Evolutionary conservation across 805 yeast genomes (phyloP).

Genomic region (Myxozyma nipponensis): DNA sequence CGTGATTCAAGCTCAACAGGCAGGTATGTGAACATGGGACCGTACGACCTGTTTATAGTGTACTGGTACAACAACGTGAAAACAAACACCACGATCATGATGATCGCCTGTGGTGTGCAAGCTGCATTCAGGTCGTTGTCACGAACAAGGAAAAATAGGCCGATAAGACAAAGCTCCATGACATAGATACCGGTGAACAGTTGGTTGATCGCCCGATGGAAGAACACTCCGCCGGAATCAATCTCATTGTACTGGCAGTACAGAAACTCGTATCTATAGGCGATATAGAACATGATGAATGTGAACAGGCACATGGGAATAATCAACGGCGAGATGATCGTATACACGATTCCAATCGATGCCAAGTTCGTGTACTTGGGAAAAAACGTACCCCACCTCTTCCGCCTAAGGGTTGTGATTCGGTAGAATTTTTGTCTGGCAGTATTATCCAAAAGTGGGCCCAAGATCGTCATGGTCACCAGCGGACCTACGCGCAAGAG

Average conservation of each 20-base stretch:
- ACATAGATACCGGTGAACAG: conserved; percentile 79
- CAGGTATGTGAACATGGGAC: conserved; percentile 37
- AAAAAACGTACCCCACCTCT: conserved; percentile 74
- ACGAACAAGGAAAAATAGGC: conserved; percentile 62
- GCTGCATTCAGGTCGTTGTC: conserved; percentile 45
- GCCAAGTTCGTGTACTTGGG: conserved; percentile 75
- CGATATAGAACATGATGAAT: conserved; percentile 53
- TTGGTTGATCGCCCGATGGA: conserved; percentile 71
- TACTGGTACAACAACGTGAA: conserved; percentile 57
- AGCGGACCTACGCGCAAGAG: conserved; percentile 59
- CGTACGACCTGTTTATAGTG: conserved; percentile 46
- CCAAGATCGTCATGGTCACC: conserved; percentile 38
- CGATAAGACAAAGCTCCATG: conserved; percentile 71
- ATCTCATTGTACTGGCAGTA: conserved; percentile 41
- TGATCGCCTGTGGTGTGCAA: conserved; percentile 48
- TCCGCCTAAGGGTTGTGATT: conserved; percentile 43
- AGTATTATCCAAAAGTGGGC: conserved; percentile 47
- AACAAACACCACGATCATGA: conserved; percentile 51
- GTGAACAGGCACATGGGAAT: conserved; percentile 56
- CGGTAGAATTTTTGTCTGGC: conserved; percentile 57
- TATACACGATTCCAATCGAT: conserved; percentile 72
- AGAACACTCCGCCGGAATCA: conserved; percentile 53
- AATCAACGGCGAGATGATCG: conserved; percentile 75
- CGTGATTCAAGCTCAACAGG: conserved; percentile 36
- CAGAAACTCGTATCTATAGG: conserved; percentile 67